Percentiles rank a stretch among this genome's conserved stretches.
Conservation (phyloP, 176 grass and related monocot species). For the Dactylis glomerata region DNA sequence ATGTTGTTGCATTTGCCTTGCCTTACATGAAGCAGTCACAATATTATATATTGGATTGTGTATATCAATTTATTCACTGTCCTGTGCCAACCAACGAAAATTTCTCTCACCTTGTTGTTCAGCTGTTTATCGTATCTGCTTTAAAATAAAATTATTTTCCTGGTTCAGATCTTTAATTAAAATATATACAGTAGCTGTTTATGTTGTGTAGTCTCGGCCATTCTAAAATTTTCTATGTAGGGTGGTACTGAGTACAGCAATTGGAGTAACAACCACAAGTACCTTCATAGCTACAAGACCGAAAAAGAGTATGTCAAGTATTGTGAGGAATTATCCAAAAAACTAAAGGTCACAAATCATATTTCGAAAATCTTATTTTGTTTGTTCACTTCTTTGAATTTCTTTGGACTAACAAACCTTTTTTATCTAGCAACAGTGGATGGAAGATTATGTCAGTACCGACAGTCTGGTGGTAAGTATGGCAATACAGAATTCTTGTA, state of each 20-base stretch:
- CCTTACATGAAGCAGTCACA: not conserved
- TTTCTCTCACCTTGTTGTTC: not conserved
- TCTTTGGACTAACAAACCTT: not conserved
- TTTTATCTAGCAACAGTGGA: not conserved
- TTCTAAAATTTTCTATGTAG: not conserved
- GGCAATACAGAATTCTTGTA: not conserved
- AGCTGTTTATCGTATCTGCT: not conserved
- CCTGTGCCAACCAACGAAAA: not conserved
- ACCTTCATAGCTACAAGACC: not conserved
- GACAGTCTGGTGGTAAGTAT: not conserved
- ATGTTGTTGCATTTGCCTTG: too few species aligned
- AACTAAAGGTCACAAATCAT: not conserved
- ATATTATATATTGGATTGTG: not conserved
- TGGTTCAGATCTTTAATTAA: not conserved
- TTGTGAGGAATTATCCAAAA: not conserved
- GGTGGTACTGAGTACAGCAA: not conserved
- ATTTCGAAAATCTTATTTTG: not conserved
- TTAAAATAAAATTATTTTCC: not conserved
- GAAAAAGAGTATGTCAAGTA: slow-evolving; percentile 3
- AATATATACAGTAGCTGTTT: not conserved
- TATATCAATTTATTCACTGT: not conserved
- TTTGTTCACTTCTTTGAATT: not conserved
- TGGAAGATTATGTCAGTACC: not conserved
- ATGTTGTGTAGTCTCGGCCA: not conserved
- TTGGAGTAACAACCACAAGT: not conserved